Evolutionary conservation across 768 basidiomycete genomes (phyloP).

Genomic region (Lanmaoa pseudosensibilis): DNA sequence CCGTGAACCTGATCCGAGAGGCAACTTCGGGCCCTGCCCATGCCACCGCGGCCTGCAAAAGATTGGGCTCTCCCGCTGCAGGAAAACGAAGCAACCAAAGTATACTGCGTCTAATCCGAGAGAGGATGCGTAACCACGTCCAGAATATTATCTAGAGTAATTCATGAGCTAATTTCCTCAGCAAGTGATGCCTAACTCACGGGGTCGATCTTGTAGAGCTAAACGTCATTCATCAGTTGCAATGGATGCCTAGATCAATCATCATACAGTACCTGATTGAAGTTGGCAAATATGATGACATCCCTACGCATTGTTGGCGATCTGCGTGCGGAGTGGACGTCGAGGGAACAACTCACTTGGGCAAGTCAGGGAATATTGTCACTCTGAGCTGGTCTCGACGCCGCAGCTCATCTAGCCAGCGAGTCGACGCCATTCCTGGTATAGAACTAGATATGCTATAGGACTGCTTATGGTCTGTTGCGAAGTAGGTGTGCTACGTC

Average conservation of each 20-base stretch:
- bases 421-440: constrained; percentile 14
- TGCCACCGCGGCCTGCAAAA: constrained; percentile 39
- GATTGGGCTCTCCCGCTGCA: constrained; percentile 44
- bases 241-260: not conserved
- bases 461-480: constrained; percentile 51
- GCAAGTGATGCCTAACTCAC: constrained; percentile 19
- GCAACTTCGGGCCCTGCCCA: constrained; percentile 51
- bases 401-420: constrained; percentile 42
- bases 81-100: constrained; percentile 57
- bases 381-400: constrained; percentile 39
- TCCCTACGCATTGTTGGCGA: constrained; percentile 31
- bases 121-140: constrained; percentile 50
- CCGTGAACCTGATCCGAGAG: constrained; percentile 47
- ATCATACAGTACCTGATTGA: constrained; percentile 44
- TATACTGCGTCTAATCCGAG: constrained; percentile 44
- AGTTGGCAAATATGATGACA: constrained; percentile 50
- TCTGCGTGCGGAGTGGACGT: not conserved
- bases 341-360: constrained; percentile 32
- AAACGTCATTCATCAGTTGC: constrained; percentile 7
- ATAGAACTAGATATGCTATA: constrained; percentile 25
- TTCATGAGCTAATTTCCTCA: constrained; percentile 1
- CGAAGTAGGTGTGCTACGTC: constrained; percentile 46
- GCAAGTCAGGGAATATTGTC: constrained; percentile 44
- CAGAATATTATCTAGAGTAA: constrained; percentile 40
- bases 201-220: constrained; percentile 51